Evolutionary conservation across 306 rosid genomes (phyloP).

Genomic region (Psophocarpus tetragonolobus): DNA sequence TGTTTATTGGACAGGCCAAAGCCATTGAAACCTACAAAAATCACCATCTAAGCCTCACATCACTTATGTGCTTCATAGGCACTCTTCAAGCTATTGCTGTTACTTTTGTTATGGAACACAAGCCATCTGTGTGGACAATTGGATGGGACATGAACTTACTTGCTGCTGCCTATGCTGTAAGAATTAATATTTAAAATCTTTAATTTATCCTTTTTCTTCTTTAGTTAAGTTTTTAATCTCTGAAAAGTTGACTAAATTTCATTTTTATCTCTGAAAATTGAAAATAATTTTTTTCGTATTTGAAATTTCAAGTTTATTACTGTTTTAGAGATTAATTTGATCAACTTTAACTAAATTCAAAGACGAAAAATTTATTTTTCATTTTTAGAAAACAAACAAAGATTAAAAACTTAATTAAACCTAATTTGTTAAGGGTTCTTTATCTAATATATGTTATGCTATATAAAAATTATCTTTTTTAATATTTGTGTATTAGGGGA

Average conservation of each 20-base stretch:
- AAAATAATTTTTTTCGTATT: too few relatives aligned
- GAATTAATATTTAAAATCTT: background rate
- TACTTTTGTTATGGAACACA: constrained; percentile 70
- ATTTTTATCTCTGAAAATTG: too few relatives aligned
- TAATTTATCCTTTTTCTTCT: background rate
- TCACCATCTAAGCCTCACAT: constrained; percentile 76
- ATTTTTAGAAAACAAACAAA: too few relatives aligned
- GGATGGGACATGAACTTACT: constrained; percentile 92
- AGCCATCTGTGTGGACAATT: constrained; percentile 69
- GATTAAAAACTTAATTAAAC: too few relatives aligned
- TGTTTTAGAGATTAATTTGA: too few relatives aligned
- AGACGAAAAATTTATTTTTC: too few relatives aligned
- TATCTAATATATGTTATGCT: background rate
- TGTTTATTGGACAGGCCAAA: constrained; percentile 53
- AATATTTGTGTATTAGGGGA: constrained; percentile 51
- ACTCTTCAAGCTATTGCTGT: constrained; percentile 73
- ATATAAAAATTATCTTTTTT: background rate
- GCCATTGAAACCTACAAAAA: constrained; percentile 78
- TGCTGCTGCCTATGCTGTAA: constrained; percentile 91
- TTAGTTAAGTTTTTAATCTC: too few relatives aligned
- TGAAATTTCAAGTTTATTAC: too few relatives aligned
- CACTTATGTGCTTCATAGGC: constrained; percentile 74
- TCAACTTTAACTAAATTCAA: too few relatives aligned
- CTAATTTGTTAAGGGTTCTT: background rate
- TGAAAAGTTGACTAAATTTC: too few relatives aligned